Conservation (phyloP, 371 early-diverging fungal species). For the Zancudomyces culisetae region DNA sequence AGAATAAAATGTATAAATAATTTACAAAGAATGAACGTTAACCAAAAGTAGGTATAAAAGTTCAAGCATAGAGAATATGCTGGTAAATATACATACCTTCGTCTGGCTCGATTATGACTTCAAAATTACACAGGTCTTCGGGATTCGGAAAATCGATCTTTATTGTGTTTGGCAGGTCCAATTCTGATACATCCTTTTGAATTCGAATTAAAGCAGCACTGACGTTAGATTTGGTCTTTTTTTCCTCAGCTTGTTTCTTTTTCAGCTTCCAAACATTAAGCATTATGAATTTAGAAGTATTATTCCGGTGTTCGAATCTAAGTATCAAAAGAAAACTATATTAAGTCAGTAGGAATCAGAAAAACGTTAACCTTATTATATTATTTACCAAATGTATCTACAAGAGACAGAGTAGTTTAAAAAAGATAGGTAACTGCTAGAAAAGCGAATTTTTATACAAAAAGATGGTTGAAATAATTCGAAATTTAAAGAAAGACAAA, state of each 20-base stretch:
- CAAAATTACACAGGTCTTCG: slow-evolving; percentile 67
- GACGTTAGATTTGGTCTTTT: slow-evolving; percentile 63
- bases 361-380: no score
- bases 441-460: no score
- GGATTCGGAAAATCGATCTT: slow-evolving; percentile 56
- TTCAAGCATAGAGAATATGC: background rate
- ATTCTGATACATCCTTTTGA: slow-evolving; percentile 82
- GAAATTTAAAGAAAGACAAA: no score
- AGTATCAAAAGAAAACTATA: no score
- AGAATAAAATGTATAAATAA: background rate
- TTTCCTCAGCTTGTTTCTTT: slow-evolving; percentile 48
- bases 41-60: background rate
- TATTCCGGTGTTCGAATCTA: no score
- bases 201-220: slow-evolving; percentile 77
- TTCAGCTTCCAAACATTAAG: slow-evolving; percentile 77
- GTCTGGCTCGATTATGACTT: slow-evolving; percentile 66
- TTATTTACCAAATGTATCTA: no score
- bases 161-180: slow-evolving; percentile 67
- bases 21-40: background rate
- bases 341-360: no score
- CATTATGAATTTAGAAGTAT: no score
- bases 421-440: no score
- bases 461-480: no score
- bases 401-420: no score
- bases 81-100: slow-evolving; percentile 23